A percentile compares a stretch with the other conserved stretches of the same genome.
These are phyloP conservation scores for Suillus subluteus DNA, from an alignment of 768 basidiomycete genomes.

Conservation along the genomic window DNA sequence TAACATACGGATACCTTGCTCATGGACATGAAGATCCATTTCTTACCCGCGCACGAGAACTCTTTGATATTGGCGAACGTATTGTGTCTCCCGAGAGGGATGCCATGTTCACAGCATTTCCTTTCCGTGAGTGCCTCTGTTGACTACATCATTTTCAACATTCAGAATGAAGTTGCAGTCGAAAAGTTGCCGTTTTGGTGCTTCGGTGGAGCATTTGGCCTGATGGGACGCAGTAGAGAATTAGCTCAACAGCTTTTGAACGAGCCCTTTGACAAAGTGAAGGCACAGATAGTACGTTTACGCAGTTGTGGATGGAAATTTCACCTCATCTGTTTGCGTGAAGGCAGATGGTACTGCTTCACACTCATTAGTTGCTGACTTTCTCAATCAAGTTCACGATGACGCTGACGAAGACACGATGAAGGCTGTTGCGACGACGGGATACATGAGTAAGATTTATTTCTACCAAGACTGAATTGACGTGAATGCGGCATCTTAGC, in stretches of 20 bases:
- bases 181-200: not conserved
- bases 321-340: not conserved
- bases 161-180: not conserved
- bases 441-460: not conserved
- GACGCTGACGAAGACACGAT: not conserved
- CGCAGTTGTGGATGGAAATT: not conserved
- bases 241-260: not conserved
- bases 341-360: not conserved
- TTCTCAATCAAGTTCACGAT: not conserved
- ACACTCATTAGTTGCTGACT: not conserved
- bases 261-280: not conserved
- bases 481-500: not conserved
- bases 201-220: not conserved
- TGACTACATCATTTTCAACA: not conserved
- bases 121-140: constrained; percentile 8
- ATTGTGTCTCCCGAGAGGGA: not conserved
- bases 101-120: constrained; percentile 11
- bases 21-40: not conserved
- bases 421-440: not conserved
- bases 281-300: constrained; percentile 1
- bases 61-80: not conserved
- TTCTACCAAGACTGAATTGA: not conserved
- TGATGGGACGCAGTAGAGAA: not conserved
- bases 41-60: not conserved
- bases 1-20: not conserved